Evolutionary conservation across 2,329 filamentous ascomycete genomes (phyloP).

Genomic region (Aplosporella prunicola): DNA sequence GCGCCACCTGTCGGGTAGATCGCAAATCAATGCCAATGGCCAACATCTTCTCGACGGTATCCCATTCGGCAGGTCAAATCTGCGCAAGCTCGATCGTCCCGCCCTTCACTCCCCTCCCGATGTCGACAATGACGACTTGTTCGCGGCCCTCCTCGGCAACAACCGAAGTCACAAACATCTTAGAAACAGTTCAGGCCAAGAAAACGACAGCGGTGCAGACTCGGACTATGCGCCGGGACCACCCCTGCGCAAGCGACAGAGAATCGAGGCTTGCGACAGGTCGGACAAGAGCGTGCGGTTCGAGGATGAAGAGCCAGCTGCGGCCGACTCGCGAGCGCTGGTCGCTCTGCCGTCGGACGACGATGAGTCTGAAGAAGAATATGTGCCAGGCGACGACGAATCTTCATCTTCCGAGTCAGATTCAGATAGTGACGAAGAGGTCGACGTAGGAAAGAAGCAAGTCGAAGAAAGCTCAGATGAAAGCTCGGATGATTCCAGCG

Average conservation of each 20-base stretch:
- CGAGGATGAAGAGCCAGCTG: neutral
- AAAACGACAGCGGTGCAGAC: constrained; percentile 17
- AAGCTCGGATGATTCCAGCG: constrained; percentile 2
- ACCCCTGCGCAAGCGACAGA: constrained; percentile 11
- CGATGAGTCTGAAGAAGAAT: constrained; percentile 12
- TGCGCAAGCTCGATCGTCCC: constrained; percentile 56
- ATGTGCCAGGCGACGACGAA: constrained; percentile 11
- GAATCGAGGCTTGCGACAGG: constrained; percentile 10
- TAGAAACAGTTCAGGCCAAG: too few species aligned
- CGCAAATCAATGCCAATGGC: constrained; percentile 72
- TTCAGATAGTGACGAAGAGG: too few species aligned
- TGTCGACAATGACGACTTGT: constrained; percentile 23
- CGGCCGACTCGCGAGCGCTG: neutral
- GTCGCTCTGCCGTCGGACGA: constrained; percentile 4
- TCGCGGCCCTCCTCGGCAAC: neutral
- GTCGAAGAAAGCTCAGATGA: too few species aligned
- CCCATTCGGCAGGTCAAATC: constrained; percentile 66
- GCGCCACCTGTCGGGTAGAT: constrained; percentile 63
- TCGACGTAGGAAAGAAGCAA: too few species aligned
- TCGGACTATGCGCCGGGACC: constrained; percentile 24
- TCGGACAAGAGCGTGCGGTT: constrained; percentile 14
- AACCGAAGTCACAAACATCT: neutral
- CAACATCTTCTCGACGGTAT: constrained; percentile 78
- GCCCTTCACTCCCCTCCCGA: constrained; percentile 39
- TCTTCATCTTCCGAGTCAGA: constrained; percentile 16